Base-by-base conservation (phyloP, 1,284 basidiomycete genomes). In the Ustilago sp. region DNA sequence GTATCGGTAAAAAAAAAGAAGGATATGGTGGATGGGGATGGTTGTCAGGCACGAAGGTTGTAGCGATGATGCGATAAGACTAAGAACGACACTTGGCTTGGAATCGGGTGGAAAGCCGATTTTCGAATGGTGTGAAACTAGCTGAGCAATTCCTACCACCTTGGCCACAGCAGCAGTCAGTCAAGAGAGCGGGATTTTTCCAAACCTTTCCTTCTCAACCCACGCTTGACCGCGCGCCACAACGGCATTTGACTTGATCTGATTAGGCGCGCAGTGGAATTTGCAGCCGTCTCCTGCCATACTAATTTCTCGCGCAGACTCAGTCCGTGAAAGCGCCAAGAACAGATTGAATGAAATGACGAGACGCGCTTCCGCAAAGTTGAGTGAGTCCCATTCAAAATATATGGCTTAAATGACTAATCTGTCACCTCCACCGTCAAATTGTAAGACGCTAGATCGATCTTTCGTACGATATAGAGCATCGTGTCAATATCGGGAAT, bases 31-130 rank as follows among this genome's bases (percentile, higher is more conserved):
- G 31, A 28, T 47, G 48, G 45, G 8, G 53, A 28, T 28, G 23
- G 23, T 28, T 28, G 23, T 28, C 23, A 28, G 23, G 23, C 23
- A 28, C 23, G 23, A 35, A 36, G 41, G 34, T 43, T 34, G 35
- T 32, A 15, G 45, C 17, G 34, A 19, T 36, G 54, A 31, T 39
- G 54, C 8, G 35, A 38, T 50, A 34, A 9, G 19, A 19, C 17
- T 43, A 23, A 56, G 51, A 31, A 36, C 9, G 39, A 36, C 9
- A 34, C 38, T 2, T 23, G 19, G 53, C 15, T 11, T 43, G 35
- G 32, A 35, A 63, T 63, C 60, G 53, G 60, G 60, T 55, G 38
- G 35, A 59, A 56, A 55, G 64, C 58, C 58, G 59, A 58, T 65
- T 57, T 54, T 50, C 50, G 54, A 65, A 59, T 56, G n/a, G 43